phyloP scores from a whole-genome alignment of 139 green algal genomes.

The Chlorella sp. region DNA sequence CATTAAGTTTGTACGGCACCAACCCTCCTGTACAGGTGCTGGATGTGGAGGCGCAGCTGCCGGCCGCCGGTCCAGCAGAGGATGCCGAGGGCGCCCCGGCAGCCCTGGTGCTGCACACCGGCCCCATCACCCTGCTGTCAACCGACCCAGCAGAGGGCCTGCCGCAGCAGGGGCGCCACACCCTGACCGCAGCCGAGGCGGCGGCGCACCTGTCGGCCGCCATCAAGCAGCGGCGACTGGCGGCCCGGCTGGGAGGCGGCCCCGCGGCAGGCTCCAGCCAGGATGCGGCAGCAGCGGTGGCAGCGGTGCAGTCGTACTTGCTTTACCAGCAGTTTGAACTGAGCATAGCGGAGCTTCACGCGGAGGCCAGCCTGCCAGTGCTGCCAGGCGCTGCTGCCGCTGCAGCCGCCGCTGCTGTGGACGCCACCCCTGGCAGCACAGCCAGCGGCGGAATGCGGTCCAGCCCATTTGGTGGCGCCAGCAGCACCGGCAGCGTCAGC shows the following conservation, averaged over 20 bases:
- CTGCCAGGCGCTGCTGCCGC: not conserved
- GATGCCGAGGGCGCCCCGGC: not conserved
- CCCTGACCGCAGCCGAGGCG: constrained; percentile 5
- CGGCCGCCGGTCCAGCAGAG: too few species aligned
- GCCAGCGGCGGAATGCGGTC: not conserved
- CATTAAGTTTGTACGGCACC: too few species aligned
- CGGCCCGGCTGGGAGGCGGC: not conserved
- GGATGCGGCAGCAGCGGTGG: constrained; percentile 14
- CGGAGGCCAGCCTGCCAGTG: not conserved
- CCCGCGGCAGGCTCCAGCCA: not conserved
- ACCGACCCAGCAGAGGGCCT: not conserved
- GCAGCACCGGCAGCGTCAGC: not conserved
- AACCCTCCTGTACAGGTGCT: too few species aligned
- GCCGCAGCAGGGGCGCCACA: not conserved
- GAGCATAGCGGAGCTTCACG: constrained; percentile 4
- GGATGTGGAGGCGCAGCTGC: constrained; percentile 24
- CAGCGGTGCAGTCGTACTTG: constrained; percentile 28
- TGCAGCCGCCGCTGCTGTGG: not conserved
- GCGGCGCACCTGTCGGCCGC: constrained; percentile 6
- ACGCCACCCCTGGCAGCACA: not conserved
- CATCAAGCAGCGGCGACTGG: constrained; percentile 23
- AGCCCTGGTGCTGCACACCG: constrained; percentile 25
- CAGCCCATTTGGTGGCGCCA: not conserved
- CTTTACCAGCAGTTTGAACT: constrained; percentile 35
- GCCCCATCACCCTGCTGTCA: constrained; percentile 17